These are phyloP conservation scores for Calonectria pteridis DNA, from an alignment of 2,329 filamentous ascomycete species.

Conservation along the genomic window DNA sequence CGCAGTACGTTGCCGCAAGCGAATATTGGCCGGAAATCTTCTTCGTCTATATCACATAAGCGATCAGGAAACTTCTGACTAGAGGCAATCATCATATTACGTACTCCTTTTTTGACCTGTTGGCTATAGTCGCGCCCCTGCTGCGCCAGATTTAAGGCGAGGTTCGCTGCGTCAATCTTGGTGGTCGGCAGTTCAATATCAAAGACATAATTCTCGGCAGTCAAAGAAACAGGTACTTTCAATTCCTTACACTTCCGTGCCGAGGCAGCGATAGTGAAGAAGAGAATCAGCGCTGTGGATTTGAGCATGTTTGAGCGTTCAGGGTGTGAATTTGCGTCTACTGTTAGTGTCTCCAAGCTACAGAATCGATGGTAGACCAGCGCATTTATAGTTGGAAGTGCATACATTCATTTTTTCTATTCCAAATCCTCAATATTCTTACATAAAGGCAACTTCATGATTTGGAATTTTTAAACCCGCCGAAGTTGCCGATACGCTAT, in stretches of 20 bases:
- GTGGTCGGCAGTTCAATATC: conserved; percentile 57
- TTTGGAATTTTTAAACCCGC: not conserved
- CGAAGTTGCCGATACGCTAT: not conserved
- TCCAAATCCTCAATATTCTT: not conserved
- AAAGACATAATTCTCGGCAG: conserved; percentile 67
- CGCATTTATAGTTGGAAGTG: not conserved
- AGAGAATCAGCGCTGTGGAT: not conserved
- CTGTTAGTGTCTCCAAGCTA: not conserved
- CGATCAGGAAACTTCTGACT: not conserved
- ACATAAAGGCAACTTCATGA: not conserved
- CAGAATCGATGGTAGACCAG: no score
- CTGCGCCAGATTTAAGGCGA: conserved; percentile 62
- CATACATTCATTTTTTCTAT: not conserved
- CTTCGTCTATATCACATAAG: conserved; percentile 49
- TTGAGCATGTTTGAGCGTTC: not conserved
- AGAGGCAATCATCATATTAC: conserved; percentile 44
- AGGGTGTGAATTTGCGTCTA: not conserved
- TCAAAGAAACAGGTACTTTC: conserved; percentile 67
- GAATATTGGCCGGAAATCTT: conserved; percentile 66
- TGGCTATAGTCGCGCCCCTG: conserved; percentile 63
- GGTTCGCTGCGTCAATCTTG: conserved; percentile 69
- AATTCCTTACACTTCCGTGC: conserved; percentile 61
- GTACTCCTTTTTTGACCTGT: conserved; percentile 54
- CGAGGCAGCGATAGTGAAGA: conserved; percentile 41
- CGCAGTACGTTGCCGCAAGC: conserved; percentile 71